Evolutionary conservation across 108 stramenopile genomes (phyloP).

Genomic region (Cyclotella sp.): DNA sequence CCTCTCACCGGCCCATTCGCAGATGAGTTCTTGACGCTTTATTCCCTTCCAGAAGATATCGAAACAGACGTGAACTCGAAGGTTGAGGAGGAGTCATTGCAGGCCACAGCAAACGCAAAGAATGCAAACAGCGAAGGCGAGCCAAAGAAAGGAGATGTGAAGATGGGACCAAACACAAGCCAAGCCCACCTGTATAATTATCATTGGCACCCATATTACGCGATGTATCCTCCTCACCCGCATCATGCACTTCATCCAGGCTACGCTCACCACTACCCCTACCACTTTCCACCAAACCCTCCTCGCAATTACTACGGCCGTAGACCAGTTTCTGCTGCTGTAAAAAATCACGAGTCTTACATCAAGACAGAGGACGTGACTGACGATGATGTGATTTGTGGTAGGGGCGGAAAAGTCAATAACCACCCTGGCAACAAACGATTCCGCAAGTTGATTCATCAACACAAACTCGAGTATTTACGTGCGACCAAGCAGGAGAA

Average conservation of each 20-base stretch:
- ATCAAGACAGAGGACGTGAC: constrained; percentile 24
- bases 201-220: not conserved
- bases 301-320: not conserved
- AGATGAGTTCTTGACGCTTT: constrained; percentile 15
- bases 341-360: not conserved
- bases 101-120: not conserved
- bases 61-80: not conserved
- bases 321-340: constrained; percentile 6
- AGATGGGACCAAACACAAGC: not conserved
- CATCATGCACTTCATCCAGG: not conserved
- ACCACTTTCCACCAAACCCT: not conserved
- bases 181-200: not conserved
- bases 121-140: not conserved
- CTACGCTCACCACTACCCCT: constrained; percentile 2
- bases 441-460: constrained; percentile 44
- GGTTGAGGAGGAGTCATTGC: not conserved
- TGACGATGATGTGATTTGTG: constrained; percentile 47
- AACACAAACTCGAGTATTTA: constrained; percentile 51
- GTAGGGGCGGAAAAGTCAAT: constrained; percentile 48
- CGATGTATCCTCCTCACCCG: constrained; percentile 1
- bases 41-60: not conserved
- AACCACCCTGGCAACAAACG: constrained; percentile 50
- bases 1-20: constrained; percentile 5
- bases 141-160: not conserved
- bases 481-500: constrained; percentile 44